Evolutionary conservation across 371 early-diverging fungal genomes (phyloP), one percentile per base, ranked within the genome.

Genomic region (Mortierella sp.): DNA sequence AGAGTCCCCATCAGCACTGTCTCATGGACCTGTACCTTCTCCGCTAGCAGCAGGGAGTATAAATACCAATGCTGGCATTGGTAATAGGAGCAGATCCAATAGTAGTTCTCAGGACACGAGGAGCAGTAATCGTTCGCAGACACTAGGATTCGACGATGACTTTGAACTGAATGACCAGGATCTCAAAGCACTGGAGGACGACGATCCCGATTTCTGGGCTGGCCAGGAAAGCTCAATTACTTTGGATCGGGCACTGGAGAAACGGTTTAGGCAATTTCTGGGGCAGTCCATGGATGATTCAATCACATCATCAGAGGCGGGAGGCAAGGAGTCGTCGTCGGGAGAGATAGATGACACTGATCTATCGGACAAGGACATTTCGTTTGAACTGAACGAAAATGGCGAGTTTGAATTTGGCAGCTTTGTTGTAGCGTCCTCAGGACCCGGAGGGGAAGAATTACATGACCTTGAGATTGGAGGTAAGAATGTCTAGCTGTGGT

Each of bases 351-450:
- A 58, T 16, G 72, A 72, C n/a, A n/a, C n/a, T n/a, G n/a, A n/a
- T n/a, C n/a, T n/a, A n/a, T n/a, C n/a, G n/a, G n/a, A n/a, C n/a
- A n/a, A n/a, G n/a, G n/a, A n/a, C 0, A 51, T 56, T 26, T 55
- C 67, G 12, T 72, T 72, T 39, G 64, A 72, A 30, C 56, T 72
- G 59, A 54, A 58, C 18, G 60, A 48, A 2, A 54, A 52, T 24
- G 42, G 58, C 4, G 69, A 68, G 19, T 69, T 74, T 50, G 76
- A 74, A 38, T 74, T 74, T 61, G 76, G 76, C 1, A 57, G 65
- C 41, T 74, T 54, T 51, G 61, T 68, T 7, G 64, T 51, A 4
- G 46, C 64, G 13, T 28, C 57, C 6, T 57, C 55, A 24, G 61
- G 60, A 13, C 27, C 61, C 9, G 69, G 53, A 19, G 58, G 56